phyloP scores from a whole-genome alignment of 495 filamentous ascomycete genomes.

The Aspergillus incahuasiensis region DNA sequence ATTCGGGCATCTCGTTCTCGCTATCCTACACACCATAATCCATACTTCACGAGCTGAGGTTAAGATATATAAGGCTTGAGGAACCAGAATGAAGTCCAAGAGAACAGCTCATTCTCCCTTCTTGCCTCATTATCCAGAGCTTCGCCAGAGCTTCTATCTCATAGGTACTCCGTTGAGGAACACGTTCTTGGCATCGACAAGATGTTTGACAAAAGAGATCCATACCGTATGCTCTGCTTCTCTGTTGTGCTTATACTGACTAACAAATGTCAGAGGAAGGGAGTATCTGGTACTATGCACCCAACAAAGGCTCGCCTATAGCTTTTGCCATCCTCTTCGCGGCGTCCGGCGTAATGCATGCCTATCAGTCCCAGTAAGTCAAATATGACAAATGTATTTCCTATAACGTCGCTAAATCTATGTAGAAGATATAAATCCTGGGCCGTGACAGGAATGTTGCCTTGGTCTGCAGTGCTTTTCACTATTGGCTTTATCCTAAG shows the following conservation, averaged over 20 bases:
- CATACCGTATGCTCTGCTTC: constrained; percentile 14
- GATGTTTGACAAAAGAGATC: constrained; percentile 13
- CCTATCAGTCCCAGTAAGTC: constrained; percentile 57
- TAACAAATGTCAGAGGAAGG: constrained; percentile 31
- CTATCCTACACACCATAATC: constrained; percentile 7
- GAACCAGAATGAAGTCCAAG: background rate
- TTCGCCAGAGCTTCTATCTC: background rate
- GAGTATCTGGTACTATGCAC: constrained; percentile 68
- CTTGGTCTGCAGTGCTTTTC: constrained; percentile 50
- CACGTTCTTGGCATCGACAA: background rate
- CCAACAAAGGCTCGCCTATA: constrained; percentile 67
- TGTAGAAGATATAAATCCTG: constrained; percentile 41
- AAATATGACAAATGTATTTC: background rate
- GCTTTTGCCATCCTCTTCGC: constrained; percentile 63
- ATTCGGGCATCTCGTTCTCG: constrained; percentile 25
- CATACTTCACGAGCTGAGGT: background rate
- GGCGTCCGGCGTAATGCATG: constrained; percentile 52
- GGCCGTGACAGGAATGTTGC: constrained; percentile 52
- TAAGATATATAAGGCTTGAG: constrained; percentile 1
- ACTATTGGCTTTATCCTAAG: constrained; percentile 56
- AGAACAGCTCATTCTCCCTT: background rate
- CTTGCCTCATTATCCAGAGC: background rate
- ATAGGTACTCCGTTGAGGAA: background rate
- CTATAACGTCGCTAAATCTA: background rate
- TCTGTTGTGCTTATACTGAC: background rate